Conservation (phyloP, 306 rosid genomes). For the barrel medic (Medicago truncatula) region DNA sequence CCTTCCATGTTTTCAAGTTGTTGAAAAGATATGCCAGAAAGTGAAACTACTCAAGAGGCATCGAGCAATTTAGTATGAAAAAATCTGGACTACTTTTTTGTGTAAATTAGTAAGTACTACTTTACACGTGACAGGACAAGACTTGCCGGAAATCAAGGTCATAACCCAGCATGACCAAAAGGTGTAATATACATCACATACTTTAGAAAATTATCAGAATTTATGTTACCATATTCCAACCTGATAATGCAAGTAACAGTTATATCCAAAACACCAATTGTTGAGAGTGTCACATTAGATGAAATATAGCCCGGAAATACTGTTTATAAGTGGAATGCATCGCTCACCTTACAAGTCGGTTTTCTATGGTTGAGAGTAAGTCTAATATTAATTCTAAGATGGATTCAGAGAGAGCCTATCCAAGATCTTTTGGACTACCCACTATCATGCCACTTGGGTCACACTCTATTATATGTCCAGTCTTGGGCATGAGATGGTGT, state of each 20-base stretch:
- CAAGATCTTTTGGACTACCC: neutral
- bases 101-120: neutral
- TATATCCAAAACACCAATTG: conserved; percentile 3
- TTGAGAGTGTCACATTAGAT: neutral
- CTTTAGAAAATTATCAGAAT: conserved; percentile 1
- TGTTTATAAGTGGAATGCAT: neutral
- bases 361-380: neutral
- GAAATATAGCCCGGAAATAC: neutral
- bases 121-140: neutral
- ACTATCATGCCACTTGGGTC: neutral
- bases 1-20: conserved; percentile 11
- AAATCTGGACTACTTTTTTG: neutral
- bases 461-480: neutral
- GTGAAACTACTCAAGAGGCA: neutral
- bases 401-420: neutral
- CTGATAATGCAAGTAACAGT: conserved; percentile 10
- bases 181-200: neutral
- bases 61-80: conserved; percentile 14
- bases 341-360: neutral
- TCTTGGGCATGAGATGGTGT: neutral
- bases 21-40: conserved; percentile 10
- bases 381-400: too few species aligned
- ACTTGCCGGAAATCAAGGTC: conserved; percentile 15
- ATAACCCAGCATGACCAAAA: neutral
- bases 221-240: conserved; percentile 6